Percentiles rank a stretch among this genome's conserved stretches.
Evolutionary conservation across 805 yeast species (phyloP).

Genomic region (Yarrowia keelungensis): DNA sequence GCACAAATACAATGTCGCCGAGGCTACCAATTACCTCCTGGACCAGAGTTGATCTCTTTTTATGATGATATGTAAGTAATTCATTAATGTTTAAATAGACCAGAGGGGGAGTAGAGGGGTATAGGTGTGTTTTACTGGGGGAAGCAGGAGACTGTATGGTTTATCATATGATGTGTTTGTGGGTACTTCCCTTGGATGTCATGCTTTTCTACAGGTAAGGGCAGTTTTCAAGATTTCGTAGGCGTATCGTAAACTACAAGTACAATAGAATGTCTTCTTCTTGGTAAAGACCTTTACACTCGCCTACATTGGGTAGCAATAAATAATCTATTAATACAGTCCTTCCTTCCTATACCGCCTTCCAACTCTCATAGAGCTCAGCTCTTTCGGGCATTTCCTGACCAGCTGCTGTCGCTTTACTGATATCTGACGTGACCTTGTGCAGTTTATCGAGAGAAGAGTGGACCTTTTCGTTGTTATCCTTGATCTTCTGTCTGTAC

Average conservation of each 20-base stretch:
- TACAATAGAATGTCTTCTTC: no score
- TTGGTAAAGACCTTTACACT: no score
- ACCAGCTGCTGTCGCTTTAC: neutral
- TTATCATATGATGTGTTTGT: no score
- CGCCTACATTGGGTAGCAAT: neutral
- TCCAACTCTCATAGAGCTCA: conserved; percentile 17
- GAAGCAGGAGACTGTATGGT: no score
- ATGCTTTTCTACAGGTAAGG: no score
- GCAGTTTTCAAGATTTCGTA: no score
- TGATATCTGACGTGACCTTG: conserved; percentile 18
- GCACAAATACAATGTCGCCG: conserved; percentile 77
- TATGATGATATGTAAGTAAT: conserved; percentile 18
- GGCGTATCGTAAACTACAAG: no score
- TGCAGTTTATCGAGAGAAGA: conserved; percentile 15
- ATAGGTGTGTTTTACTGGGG: no score
- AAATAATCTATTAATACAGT: conserved; percentile 16
- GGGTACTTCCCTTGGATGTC: no score
- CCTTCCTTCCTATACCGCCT: neutral
- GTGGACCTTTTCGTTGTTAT: conserved; percentile 15
- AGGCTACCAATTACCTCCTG: conserved; percentile 84
- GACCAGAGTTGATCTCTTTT: conserved; percentile 52
- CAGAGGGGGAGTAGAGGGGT: neutral
- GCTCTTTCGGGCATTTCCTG: conserved; percentile 26
- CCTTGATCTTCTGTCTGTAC: conserved; percentile 9
- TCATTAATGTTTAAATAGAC: conserved; percentile 10